Evolutionary conservation across 345 rosid species (phyloP).

Genomic region (Hibiscus syriacus): DNA sequence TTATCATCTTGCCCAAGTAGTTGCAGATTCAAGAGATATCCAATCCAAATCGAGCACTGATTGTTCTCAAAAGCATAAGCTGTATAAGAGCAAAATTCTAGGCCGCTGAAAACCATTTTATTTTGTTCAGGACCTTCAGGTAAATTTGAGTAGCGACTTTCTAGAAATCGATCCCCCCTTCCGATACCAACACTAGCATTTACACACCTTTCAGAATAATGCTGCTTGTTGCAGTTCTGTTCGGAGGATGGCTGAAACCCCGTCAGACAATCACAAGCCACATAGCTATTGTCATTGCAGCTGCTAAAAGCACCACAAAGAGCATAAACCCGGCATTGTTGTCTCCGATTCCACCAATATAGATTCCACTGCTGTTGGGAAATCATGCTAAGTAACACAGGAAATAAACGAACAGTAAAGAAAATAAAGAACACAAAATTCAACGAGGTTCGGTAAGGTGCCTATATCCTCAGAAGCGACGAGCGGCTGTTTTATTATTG

Average conservation of each 20-base stretch:
- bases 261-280: slow-evolving; percentile 38
- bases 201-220: slow-evolving; percentile 54
- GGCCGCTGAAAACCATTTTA: slow-evolving; percentile 10
- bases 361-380: slow-evolving; percentile 48
- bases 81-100: slow-evolving; percentile 48
- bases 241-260: slow-evolving; percentile 35
- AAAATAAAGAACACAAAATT: too few relatives aligned
- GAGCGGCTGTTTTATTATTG: too few relatives aligned
- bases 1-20: slow-evolving; percentile 26
- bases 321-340: slow-evolving; percentile 54
- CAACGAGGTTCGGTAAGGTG: too few relatives aligned
- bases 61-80: slow-evolving; percentile 47
- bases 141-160: slow-evolving; percentile 7
- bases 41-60: slow-evolving; percentile 29
- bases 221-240: slow-evolving; percentile 34
- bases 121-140: neutral
- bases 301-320: slow-evolving; percentile 62
- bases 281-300: slow-evolving; percentile 38
- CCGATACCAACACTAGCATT: slow-evolving; percentile 17
- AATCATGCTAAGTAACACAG: too few relatives aligned
- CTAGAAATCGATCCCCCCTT: slow-evolving; percentile 27
- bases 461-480: neutral
- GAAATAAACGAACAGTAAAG: too few relatives aligned
- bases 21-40: slow-evolving; percentile 38
- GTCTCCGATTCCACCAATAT: slow-evolving; percentile 56